A percentile compares a stretch with the other conserved stretches of the same genome.
Evolutionary conservation across 768 basidiomycete species (phyloP).

Genomic region (Dendrothele bispora): DNA sequence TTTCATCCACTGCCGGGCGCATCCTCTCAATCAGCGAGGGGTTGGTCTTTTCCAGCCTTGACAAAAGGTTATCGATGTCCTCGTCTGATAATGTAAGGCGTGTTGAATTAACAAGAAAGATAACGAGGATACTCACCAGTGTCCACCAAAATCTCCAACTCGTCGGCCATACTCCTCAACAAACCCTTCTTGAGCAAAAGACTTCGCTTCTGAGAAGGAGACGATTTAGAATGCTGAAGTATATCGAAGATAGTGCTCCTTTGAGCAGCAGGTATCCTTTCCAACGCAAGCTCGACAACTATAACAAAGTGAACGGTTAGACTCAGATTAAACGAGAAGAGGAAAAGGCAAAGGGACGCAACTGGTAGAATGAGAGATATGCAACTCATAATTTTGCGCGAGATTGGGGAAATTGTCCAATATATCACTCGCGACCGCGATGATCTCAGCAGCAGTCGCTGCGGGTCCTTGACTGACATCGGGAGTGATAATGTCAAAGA

Average conservation of each 20-base stretch:
- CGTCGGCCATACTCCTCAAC: slow-evolving; percentile 64
- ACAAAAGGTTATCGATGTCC: slow-evolving; percentile 57
- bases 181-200: slow-evolving; percentile 70
- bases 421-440: slow-evolving; percentile 65
- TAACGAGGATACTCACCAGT: slow-evolving; percentile 41
- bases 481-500: slow-evolving; percentile 82
- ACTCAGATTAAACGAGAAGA: neutral
- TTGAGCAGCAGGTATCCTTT: slow-evolving; percentile 57
- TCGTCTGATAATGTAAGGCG: slow-evolving; percentile 41
- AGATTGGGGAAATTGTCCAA: slow-evolving; percentile 74
- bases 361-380: slow-evolving; percentile 80
- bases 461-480: slow-evolving; percentile 62
- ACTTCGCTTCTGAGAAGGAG: slow-evolving; percentile 66
- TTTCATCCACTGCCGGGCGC: slow-evolving; percentile 53
- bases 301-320: slow-evolving; percentile 10
- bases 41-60: slow-evolving; percentile 60
- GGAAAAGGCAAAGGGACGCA: slow-evolving; percentile 26
- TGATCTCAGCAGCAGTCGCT: slow-evolving; percentile 74
- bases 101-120: neutral
- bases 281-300: slow-evolving; percentile 71
- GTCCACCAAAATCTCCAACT: slow-evolving; percentile 70
- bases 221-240: slow-evolving; percentile 63
- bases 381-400: slow-evolving; percentile 67
- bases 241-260: slow-evolving; percentile 62
- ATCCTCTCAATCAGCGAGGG: slow-evolving; percentile 51